Percentiles rank a stretch among this genome's conserved stretches.
Evolutionary conservation across 768 basidiomycete species (phyloP).

Genomic region (Boletus tylopilopsis): DNA sequence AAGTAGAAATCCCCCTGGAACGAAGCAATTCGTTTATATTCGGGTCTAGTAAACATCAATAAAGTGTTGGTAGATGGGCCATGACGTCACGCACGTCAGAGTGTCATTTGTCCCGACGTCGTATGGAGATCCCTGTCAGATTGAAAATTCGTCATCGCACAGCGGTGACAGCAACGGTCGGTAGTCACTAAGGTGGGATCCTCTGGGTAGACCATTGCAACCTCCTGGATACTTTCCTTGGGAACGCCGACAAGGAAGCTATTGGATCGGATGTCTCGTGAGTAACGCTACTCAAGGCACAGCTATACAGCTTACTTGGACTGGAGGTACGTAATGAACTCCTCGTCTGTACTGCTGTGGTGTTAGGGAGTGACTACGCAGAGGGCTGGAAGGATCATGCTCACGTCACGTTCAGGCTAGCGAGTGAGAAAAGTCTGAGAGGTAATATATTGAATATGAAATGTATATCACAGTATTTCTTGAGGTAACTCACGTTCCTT

Average conservation of each 20-base stretch:
- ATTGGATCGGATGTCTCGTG: too few species aligned
- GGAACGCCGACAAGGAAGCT: too few species aligned
- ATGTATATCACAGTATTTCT: not conserved
- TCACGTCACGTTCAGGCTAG: constrained; percentile 14
- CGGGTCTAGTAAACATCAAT: not conserved
- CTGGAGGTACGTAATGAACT: constrained; percentile 2
- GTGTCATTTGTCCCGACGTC: constrained; percentile 22
- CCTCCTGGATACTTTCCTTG: too few species aligned
- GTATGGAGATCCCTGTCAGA: constrained; percentile 25
- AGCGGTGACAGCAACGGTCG: not conserved
- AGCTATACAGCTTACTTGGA: not conserved
- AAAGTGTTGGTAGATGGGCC: not conserved
- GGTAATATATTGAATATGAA: not conserved
- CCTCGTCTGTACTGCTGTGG: not conserved
- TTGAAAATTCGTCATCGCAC: not conserved
- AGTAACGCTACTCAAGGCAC: too few species aligned
- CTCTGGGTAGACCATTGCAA: constrained; percentile 5
- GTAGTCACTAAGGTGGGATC: constrained; percentile 1
- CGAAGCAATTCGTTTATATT: constrained; percentile 2
- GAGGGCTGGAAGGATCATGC: constrained; percentile 5
- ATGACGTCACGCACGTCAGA: constrained; percentile 2
- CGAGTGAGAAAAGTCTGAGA: constrained; percentile 27
- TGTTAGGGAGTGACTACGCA: not conserved
- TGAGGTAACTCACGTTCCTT: not conserved
- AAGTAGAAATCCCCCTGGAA: constrained; percentile 18